Conservation (phyloP, 331 rosid genomes). For the Prunus yedoensis region DNA sequence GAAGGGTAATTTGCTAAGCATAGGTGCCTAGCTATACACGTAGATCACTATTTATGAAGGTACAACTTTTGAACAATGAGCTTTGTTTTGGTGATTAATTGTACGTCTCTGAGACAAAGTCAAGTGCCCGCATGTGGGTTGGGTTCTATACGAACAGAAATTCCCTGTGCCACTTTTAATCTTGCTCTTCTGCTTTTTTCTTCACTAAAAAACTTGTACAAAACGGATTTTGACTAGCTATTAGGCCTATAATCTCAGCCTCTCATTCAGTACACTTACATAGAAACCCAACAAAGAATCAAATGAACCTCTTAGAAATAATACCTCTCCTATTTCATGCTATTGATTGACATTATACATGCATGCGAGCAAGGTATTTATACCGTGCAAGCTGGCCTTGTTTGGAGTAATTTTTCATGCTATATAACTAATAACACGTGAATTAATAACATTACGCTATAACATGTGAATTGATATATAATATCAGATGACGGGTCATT, state of each 20-base stretch:
- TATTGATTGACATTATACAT: no score
- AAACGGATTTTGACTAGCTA: not conserved
- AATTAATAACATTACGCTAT: no score
- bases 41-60: not conserved
- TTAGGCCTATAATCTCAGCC: not conserved
- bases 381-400: no score
- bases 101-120: not conserved
- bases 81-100: not conserved
- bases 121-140: constrained; percentile 1
- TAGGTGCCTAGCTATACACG: not conserved
- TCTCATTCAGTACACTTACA: not conserved
- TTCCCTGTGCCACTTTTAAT: not conserved
- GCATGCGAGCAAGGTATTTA: no score
- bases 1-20: not conserved
- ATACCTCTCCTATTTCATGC: no score
- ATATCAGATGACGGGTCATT: no score
- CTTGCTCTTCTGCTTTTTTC: not conserved
- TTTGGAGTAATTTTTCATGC: no score
- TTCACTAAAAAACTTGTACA: not conserved
- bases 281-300: not conserved
- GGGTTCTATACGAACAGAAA: not conserved
- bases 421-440: no score
- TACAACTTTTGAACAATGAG: not conserved
- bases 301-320: no score
- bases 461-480: no score